Percentiles rank a stretch among this genome's conserved stretches.
Evolutionary conservation across 305 asterid genomes (phyloP).

Genomic region (Coffea humblotiana): DNA sequence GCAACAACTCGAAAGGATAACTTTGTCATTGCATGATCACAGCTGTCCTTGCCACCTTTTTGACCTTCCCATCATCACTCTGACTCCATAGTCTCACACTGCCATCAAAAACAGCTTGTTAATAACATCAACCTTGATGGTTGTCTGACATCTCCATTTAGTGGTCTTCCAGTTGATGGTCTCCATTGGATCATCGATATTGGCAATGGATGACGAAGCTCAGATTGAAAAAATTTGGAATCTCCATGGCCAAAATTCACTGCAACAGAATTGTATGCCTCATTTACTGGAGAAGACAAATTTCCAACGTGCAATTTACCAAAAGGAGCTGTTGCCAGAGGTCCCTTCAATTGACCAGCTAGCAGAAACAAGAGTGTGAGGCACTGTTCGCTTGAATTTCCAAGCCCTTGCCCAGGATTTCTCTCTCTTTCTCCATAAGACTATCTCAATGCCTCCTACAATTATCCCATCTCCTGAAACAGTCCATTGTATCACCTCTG

Average conservation of each 20-base stretch:
- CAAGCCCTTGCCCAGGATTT: slow-evolving; percentile 87
- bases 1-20: slow-evolving; percentile 69
- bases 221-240: slow-evolving; percentile 46
- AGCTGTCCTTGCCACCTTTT: slow-evolving; percentile 58
- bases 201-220: slow-evolving; percentile 80
- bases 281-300: slow-evolving; percentile 38
- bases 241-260: slow-evolving; percentile 56
- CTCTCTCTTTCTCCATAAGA: slow-evolving; percentile 76
- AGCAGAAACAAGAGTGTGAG: slow-evolving; percentile 79
- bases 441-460: slow-evolving; percentile 80
- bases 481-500: slow-evolving; percentile 88
- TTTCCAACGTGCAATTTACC: slow-evolving; percentile 36
- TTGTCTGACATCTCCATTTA: slow-evolving; percentile 44
- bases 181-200: slow-evolving; percentile 92
- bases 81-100: slow-evolving; percentile 94
- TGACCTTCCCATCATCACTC: slow-evolving; percentile 76
- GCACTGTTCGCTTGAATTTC: slow-evolving; percentile 71
- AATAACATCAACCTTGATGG: slow-evolving; percentile 62
- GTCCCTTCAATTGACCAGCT: slow-evolving; percentile 77
- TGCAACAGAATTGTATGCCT: slow-evolving; percentile 53
- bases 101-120: slow-evolving; percentile 90
- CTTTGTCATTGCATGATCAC: slow-evolving; percentile 51
- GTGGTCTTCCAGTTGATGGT: slow-evolving; percentile 64
- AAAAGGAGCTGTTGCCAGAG: slow-evolving; percentile 76
- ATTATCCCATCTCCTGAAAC: slow-evolving; percentile 91